These are phyloP conservation scores for Syncephalastrum racemosum DNA, from an alignment of 371 early-diverging fungal species.

Conservation along the genomic window DNA sequence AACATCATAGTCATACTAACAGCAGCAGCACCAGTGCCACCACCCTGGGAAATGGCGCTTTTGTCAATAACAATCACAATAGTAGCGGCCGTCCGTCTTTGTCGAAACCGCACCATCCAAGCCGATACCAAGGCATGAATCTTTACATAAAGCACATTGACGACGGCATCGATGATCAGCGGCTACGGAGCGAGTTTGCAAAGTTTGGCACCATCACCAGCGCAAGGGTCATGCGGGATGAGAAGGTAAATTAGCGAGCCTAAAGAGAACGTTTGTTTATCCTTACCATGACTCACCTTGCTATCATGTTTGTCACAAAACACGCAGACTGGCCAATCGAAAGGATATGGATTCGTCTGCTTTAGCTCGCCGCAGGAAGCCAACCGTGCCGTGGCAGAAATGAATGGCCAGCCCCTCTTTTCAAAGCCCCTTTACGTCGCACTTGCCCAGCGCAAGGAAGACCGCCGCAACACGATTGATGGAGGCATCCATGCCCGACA, in stretches of 20 bases:
- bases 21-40: neutral
- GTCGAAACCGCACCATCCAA: constrained; percentile 66
- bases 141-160: constrained; percentile 97
- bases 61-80: constrained; percentile 3
- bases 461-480: constrained; percentile 85
- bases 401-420: constrained; percentile 84
- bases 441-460: constrained; percentile 96
- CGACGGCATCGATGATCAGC: constrained; percentile 90
- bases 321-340: constrained; percentile 52
- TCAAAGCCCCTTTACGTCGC: constrained; percentile 96
- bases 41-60: neutral
- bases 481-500: constrained; percentile 73
- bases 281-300: too few relatives aligned
- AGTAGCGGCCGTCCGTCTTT: constrained; percentile 44
- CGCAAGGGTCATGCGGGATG: constrained; percentile 96
- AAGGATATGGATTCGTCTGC: constrained; percentile 92
- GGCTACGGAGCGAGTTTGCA: constrained; percentile 86
- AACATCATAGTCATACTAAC: neutral
- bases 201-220: constrained; percentile 93
- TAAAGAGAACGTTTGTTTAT: neutral
- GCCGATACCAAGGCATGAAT: constrained; percentile 91
- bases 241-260: constrained; percentile 42
- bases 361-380: constrained; percentile 87
- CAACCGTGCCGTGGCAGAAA: constrained; percentile 81
- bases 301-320: too few relatives aligned